These are phyloP conservation scores for Zangia roseola DNA, from an alignment of 768 basidiomycete species.

Conservation along the genomic window DNA sequence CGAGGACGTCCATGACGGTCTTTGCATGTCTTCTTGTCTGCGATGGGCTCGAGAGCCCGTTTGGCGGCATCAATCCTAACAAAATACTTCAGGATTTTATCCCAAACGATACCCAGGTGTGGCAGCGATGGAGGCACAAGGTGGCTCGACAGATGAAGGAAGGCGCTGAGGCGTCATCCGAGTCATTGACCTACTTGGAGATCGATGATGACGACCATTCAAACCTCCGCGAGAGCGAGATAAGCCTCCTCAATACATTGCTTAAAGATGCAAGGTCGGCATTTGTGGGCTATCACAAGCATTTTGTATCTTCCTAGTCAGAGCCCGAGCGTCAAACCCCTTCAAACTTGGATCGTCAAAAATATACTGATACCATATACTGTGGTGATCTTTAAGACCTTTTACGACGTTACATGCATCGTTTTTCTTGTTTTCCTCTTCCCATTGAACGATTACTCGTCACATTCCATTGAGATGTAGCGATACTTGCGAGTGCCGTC, in stretches of 20 bases:
- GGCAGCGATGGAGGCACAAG: slow-evolving; percentile 25
- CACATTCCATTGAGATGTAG: too few species aligned
- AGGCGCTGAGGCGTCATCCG: neutral
- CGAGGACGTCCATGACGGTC: slow-evolving; percentile 23
- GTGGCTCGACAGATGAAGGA: slow-evolving; percentile 19
- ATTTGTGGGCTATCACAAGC: slow-evolving; percentile 14
- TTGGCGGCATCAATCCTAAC: slow-evolving; percentile 7
- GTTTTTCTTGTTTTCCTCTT: too few species aligned
- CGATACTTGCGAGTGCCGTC: too few species aligned
- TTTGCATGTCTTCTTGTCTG: slow-evolving; percentile 27
- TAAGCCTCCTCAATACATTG: slow-evolving; percentile 14
- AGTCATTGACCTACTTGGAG: neutral
- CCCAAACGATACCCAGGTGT: slow-evolving; percentile 24
- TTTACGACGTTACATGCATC: too few species aligned
- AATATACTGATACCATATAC: too few species aligned
- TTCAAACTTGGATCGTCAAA: neutral
- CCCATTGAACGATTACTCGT: too few species aligned
- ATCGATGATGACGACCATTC: slow-evolving; percentile 8
- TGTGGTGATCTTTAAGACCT: too few species aligned
- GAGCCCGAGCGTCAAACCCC: neutral
- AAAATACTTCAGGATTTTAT: slow-evolving; percentile 22
- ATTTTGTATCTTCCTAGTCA: neutral
- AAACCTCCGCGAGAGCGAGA: slow-evolving; percentile 8
- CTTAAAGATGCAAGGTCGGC: slow-evolving; percentile 19
- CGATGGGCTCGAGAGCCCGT: slow-evolving; percentile 20